phyloP scores from a whole-genome alignment of 2,329 filamentous ascomycete genomes.

The Cladosporium phlei region DNA sequence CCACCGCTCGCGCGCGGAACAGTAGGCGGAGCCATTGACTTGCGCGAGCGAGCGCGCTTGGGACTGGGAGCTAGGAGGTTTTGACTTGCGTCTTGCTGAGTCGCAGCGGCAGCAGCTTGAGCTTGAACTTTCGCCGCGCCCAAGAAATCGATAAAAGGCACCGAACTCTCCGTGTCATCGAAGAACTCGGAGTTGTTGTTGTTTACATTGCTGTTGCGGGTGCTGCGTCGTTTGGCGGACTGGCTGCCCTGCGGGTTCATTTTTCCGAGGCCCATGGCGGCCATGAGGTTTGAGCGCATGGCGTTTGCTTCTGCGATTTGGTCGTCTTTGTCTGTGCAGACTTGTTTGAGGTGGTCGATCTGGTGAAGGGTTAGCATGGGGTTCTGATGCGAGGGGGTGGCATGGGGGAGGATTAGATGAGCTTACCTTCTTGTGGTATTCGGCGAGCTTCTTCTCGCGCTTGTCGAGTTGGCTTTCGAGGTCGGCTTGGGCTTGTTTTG shows the following conservation, averaged over 20 bases:
- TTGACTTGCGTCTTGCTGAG: slow-evolving; percentile 14
- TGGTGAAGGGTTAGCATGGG: slow-evolving; percentile 5
- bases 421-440: slow-evolving; percentile 12
- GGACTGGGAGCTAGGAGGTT: slow-evolving; percentile 34
- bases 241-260: slow-evolving; percentile 9
- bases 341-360: slow-evolving; percentile 28
- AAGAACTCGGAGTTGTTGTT: slow-evolving; percentile 1
- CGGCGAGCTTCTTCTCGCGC: slow-evolving; percentile 6
- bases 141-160: slow-evolving; percentile 15
- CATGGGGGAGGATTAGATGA: not conserved
- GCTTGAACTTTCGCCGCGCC: slow-evolving; percentile 11
- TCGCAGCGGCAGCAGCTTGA: slow-evolving; percentile 15
- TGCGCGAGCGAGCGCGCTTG: slow-evolving; percentile 38
- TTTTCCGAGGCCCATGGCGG: slow-evolving; percentile 31
- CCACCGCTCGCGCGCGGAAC: slow-evolving; percentile 24
- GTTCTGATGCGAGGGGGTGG: no score
- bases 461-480: slow-evolving; percentile 8
- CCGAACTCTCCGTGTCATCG: slow-evolving; percentile 9
- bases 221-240: slow-evolving; percentile 4
- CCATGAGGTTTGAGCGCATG: slow-evolving; percentile 35
- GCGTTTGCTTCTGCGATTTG: slow-evolving; percentile 36
- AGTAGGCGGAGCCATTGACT: slow-evolving; percentile 20
- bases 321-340: slow-evolving; percentile 32
- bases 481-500: slow-evolving; percentile 16
- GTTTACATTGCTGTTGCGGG: not conserved